Evolutionary conservation across 2,329 filamentous ascomycete species (phyloP).

Genomic region (Sporothrix euskadiensis): DNA sequence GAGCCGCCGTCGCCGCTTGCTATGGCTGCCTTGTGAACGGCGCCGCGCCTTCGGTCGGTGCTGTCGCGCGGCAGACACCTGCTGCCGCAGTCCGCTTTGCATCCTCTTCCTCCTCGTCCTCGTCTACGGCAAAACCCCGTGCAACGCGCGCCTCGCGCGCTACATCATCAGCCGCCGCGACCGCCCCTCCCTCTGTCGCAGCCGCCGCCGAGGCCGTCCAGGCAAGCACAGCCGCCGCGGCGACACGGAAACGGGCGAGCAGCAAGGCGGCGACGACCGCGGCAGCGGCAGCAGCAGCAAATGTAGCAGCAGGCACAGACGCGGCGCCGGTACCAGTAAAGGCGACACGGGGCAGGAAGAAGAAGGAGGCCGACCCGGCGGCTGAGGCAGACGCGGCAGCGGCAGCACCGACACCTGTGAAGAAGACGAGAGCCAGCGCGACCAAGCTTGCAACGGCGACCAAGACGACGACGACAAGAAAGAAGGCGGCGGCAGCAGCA

Average conservation of each 20-base stretch:
- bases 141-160: constrained; percentile 24
- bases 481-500: constrained; percentile 15
- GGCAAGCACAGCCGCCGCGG: constrained; percentile 22
- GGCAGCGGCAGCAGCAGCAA: constrained; percentile 1
- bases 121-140: constrained; percentile 26
- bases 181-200: not conserved
- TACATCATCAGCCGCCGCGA: not conserved
- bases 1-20: constrained; percentile 27
- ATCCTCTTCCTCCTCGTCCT: constrained; percentile 25
- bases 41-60: constrained; percentile 7
- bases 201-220: not conserved
- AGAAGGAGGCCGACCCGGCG: constrained; percentile 27
- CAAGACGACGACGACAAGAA: constrained; percentile 21
- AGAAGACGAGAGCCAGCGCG: constrained; percentile 23
- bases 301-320: not conserved
- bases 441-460: constrained; percentile 21
- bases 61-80: constrained; percentile 19
- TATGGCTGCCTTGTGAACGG: constrained; percentile 29
- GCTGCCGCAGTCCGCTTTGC: constrained; percentile 24
- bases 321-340: constrained; percentile 4
- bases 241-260: constrained; percentile 32
- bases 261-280: constrained; percentile 28
- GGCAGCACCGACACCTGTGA: constrained; percentile 7
- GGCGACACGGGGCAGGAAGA: constrained; percentile 19
- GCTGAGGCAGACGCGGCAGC: not conserved